Base-by-base conservation (phyloP, 2,329 filamentous ascomycete species). In the Pyrenophora teres region DNA sequence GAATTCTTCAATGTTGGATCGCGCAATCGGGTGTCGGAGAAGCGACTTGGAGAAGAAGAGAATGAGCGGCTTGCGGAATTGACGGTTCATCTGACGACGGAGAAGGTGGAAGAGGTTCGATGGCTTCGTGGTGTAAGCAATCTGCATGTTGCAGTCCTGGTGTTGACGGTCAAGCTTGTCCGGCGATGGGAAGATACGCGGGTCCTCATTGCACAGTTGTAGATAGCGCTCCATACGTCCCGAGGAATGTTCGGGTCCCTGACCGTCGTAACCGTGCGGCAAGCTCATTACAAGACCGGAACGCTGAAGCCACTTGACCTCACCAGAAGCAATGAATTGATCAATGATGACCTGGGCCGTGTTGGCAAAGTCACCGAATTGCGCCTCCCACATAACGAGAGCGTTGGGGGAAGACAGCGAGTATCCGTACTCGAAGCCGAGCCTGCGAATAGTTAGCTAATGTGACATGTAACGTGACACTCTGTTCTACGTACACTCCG, bases 301-400 rank as follows among this genome's bases (percentile, higher is more conserved):
- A 77, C 94, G 88, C 81, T 99, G 94, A 78, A 97, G 88, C 94
- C 94, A 99, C 81, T 99, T 99, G 61, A 90, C 87, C 79, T 99
- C 94, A 72, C 94, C 94, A 57, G 94, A 97, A 43, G 94, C 93
- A 67, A 99, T 88, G 79, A 99, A 99, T 78, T 99, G 94, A 76
- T 99, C 94, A 71, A 99, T 95, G 77, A 99, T 95, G 75, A 92
- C 96, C 79, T 99, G 94, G 37, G 94, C 93, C 71, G 97, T 99
- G 84, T 99, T 99, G 82, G 94, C 94, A 70, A 99, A 99, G 78
- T 99, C 94, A 82, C 94, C 94, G 70, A 99, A 99, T 77, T 99
- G 94, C 32, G 94, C 94, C 80, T 99, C 94, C 94, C 94, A 99
- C 87, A 99, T 96, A 66, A 99, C 93, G 21, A 99, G 85, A 32